A percentile compares a stretch with the other conserved stretches of the same genome.
These are phyloP conservation scores for Picea sitchensis DNA, from an alignment of 75 land plant genomes.

Conservation along the genomic window DNA sequence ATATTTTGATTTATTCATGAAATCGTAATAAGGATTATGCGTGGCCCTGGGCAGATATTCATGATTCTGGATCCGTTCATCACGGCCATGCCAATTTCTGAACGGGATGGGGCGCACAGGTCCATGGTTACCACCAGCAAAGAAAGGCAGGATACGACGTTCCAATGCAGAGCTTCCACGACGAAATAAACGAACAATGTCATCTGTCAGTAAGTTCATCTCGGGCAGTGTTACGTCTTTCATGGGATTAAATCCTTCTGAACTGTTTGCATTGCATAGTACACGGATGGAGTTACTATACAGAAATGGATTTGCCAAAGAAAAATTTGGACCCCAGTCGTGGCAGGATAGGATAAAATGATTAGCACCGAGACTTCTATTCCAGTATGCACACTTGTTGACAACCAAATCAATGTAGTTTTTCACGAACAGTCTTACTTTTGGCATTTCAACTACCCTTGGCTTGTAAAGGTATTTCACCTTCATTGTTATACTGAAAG, in stretches of 20 bases:
- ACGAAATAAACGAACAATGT: background rate
- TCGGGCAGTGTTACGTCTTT: constrained; percentile 79
- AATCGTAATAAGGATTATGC: constrained; percentile 41
- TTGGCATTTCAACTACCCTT: constrained; percentile 17
- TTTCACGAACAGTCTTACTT: constrained; percentile 31
- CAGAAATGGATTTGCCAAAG: constrained; percentile 40
- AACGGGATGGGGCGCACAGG: constrained; percentile 70
- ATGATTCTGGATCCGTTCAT: constrained; percentile 45
- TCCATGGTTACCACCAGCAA: constrained; percentile 83
- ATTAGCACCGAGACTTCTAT: constrained; percentile 57
- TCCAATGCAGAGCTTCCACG: constrained; percentile 10
- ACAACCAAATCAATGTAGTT: constrained; percentile 48
- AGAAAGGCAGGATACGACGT: constrained; percentile 60
- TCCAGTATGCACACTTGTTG: constrained; percentile 50
- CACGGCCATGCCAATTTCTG: constrained; percentile 55
- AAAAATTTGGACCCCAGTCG: constrained; percentile 61
- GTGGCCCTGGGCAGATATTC: constrained; percentile 48
- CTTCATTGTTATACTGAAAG: constrained; percentile 61
- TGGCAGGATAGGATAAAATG: constrained; percentile 79
- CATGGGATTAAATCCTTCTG: constrained; percentile 77
- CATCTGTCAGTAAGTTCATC: constrained; percentile 56
- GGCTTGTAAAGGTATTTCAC: constrained; percentile 45
- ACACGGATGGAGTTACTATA: constrained; percentile 66
- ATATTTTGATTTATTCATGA: constrained; percentile 63
- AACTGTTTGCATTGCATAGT: constrained; percentile 89